phyloP scores from a whole-genome alignment of 2,329 filamentous ascomycete species.

The Whalleya microplaca region DNA sequence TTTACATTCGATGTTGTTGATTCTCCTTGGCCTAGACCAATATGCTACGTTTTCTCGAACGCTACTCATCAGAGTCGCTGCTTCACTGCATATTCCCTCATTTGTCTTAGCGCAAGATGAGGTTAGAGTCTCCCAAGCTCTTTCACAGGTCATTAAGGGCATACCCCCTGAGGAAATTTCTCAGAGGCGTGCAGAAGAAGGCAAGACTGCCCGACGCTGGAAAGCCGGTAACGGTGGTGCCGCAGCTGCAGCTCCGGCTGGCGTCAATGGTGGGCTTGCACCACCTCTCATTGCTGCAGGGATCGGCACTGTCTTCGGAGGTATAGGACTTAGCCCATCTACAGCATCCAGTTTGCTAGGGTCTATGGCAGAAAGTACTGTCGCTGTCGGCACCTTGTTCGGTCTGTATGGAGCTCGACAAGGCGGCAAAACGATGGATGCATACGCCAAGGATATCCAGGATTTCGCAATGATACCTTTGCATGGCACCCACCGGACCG shows the following conservation, averaged over 20 bases:
- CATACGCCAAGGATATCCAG: conserved; percentile 83
- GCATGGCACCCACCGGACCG: conserved; percentile 50
- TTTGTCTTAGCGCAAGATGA: conserved; percentile 72
- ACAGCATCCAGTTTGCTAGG: conserved; percentile 80
- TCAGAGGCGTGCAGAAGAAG: conserved; percentile 66
- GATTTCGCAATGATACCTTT: conserved; percentile 88
- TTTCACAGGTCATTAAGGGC: conserved; percentile 75
- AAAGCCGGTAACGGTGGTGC: conserved; percentile 44
- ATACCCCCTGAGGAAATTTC: conserved; percentile 69
- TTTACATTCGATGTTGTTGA: conserved; percentile 71
- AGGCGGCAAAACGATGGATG: conserved; percentile 83
- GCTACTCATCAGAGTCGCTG: conserved; percentile 70
- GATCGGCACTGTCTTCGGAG: conserved; percentile 78
- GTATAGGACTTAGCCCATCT: conserved; percentile 72
- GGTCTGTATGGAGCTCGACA: conserved; percentile 88
- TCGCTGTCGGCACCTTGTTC: conserved; percentile 83
- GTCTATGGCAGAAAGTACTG: conserved; percentile 75
- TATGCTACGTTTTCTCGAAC: conserved; percentile 76
- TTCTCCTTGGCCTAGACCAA: conserved; percentile 76
- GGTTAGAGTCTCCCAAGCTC: conserved; percentile 70
- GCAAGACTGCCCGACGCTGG: conserved; percentile 61
- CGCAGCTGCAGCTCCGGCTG: conserved; percentile 51
- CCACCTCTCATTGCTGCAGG: conserved; percentile 77
- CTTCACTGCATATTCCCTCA: conserved; percentile 70
- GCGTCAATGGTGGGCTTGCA: conserved; percentile 61